Percentiles rank a stretch among this genome's conserved stretches.
Conservation (phyloP, 1,284 basidiomycete genomes). For the Mycena citricolor region DNA sequence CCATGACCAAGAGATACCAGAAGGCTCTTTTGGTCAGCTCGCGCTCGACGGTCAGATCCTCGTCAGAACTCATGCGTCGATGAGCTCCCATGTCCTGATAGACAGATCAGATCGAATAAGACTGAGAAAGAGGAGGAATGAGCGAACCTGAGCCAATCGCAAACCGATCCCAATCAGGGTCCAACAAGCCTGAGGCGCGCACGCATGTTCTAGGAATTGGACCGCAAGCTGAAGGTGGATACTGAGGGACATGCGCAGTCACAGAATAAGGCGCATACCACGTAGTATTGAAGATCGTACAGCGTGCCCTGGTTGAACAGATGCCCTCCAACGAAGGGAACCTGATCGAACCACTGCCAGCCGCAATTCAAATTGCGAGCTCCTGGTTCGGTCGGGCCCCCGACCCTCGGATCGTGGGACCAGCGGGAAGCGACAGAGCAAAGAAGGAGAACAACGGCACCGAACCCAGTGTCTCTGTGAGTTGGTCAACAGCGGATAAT, state of each 20-base stretch:
- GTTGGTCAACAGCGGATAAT: conserved; percentile 53
- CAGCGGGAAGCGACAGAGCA: conserved; percentile 76
- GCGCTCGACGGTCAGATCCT: conserved; percentile 36
- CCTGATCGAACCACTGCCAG: conserved; percentile 75
- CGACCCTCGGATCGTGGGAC: conserved; percentile 65
- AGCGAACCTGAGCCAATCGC: conserved; percentile 29
- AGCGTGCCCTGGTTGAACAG: conserved; percentile 52
- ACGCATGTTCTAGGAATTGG: conserved; percentile 24
- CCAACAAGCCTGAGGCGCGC: conserved; percentile 30
- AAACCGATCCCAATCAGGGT: conserved; percentile 30
- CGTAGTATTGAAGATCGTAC: conserved; percentile 59
- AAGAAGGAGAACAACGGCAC: conserved; percentile 68
- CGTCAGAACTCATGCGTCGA: conserved; percentile 32
- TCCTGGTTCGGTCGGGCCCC: conserved; percentile 47
- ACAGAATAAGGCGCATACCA: conserved; percentile 28
- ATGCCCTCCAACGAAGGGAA: conserved; percentile 49
- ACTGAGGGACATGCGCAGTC: neutral
- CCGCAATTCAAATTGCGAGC: conserved; percentile 52
- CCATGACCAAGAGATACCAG: conserved; percentile 35
- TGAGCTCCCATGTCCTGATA: conserved; percentile 44
- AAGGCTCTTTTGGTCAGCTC: conserved; percentile 64
- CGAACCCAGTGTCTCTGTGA: conserved; percentile 65
- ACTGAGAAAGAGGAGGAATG: too few relatives aligned
- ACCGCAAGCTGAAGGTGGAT: conserved; percentile 6
- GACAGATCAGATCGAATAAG: too few relatives aligned